phyloP scores from a whole-genome alignment of 2,329 filamentous ascomycete genomes.

The Penicillium frequentans region DNA sequence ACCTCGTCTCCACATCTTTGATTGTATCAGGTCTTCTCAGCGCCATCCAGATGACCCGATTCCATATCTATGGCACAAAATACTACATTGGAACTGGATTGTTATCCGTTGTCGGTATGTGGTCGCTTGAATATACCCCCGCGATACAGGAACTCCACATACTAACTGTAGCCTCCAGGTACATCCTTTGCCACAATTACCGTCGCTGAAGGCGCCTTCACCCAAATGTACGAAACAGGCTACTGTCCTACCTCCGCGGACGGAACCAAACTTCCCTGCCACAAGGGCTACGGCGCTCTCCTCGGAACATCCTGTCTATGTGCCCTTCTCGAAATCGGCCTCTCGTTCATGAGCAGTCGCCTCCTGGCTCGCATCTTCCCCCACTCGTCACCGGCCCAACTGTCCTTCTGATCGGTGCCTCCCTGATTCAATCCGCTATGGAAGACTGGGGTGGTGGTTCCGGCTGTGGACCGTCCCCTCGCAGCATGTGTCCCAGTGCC shows the following conservation, averaged over 20 bases:
- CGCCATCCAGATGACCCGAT: slow-evolving; percentile 64
- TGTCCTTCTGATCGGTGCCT: slow-evolving; percentile 66
- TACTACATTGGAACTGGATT: slow-evolving; percentile 66
- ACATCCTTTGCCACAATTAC: slow-evolving; percentile 68
- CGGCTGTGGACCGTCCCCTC: slow-evolving; percentile 48
- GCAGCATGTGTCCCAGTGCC: slow-evolving; percentile 59
- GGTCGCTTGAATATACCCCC: not conserved
- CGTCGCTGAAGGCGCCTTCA: slow-evolving; percentile 61
- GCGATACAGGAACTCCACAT: not conserved
- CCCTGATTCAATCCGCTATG: slow-evolving; percentile 63
- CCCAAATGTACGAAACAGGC: slow-evolving; percentile 64
- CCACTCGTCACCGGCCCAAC: slow-evolving; percentile 69
- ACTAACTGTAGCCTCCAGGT: slow-evolving; percentile 27
- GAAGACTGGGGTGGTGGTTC: slow-evolving; percentile 68
- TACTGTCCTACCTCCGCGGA: slow-evolving; percentile 59
- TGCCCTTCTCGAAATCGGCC: slow-evolving; percentile 58
- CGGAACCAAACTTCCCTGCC: slow-evolving; percentile 62
- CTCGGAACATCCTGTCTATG: slow-evolving; percentile 56
- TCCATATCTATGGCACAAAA: slow-evolving; percentile 62
- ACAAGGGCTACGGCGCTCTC: slow-evolving; percentile 65
- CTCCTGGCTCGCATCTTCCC: slow-evolving; percentile 63
- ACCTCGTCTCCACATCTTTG: slow-evolving; percentile 68
- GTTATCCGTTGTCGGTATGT: slow-evolving; percentile 61
- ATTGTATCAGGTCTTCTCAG: slow-evolving; percentile 68
- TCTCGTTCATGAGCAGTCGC: slow-evolving; percentile 64